Base-by-base conservation (phyloP, 352 stramenopile genomes). In the Globisporangium acanthophoron region DNA sequence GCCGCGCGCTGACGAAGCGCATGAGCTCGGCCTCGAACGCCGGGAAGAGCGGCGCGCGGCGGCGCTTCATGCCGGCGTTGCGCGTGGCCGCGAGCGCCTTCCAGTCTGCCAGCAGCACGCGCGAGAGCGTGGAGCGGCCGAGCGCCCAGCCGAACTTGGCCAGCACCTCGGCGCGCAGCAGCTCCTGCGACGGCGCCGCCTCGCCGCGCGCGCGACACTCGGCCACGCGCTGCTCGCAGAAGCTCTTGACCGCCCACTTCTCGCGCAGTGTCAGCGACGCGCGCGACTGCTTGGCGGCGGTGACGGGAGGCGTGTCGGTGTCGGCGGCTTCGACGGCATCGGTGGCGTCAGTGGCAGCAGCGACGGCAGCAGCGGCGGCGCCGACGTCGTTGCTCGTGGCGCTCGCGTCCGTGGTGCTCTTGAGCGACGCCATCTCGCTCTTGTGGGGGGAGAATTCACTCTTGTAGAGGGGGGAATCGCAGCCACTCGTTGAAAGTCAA, bases 51-150 rank as follows among this genome's bases (percentile, higher is more conserved):
- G 80, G 80, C n/a, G 76, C 74, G 54, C 80, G 69, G 37, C 82
- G 78, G 58, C 80, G 76, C 74, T 87, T 88, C 80, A 88, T 90
- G 69, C 82, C 74, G 9, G 74, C 70, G 52, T 90, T 90, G n/a
- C 73, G 72, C 12, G 13, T 76, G 70, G 18, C 61, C 65, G 18
- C 79, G 64, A 88, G 64, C 51, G 69, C 58, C 48, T 74, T 69
- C 80, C 80, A 90, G 60, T 90, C 74, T 64, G 87, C 71, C 21
- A 70, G 67, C 54, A 90, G 69, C 62, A 90, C 86, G 65, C 87
- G 88, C 29, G 80, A 90, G 27, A 90, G 69, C 54, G 80, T 90
- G 43, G 80, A 90, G 49, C 80, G 80, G 4, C 80, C 80, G 27
- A 84, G 74, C 9, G 72, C 64, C 76, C 76, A 88, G 27, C 80